Evolutionary conservation across 768 basidiomycete species (phyloP), one percentile per base, ranked within the genome.

Genomic region (Phylloporus sp.): DNA sequence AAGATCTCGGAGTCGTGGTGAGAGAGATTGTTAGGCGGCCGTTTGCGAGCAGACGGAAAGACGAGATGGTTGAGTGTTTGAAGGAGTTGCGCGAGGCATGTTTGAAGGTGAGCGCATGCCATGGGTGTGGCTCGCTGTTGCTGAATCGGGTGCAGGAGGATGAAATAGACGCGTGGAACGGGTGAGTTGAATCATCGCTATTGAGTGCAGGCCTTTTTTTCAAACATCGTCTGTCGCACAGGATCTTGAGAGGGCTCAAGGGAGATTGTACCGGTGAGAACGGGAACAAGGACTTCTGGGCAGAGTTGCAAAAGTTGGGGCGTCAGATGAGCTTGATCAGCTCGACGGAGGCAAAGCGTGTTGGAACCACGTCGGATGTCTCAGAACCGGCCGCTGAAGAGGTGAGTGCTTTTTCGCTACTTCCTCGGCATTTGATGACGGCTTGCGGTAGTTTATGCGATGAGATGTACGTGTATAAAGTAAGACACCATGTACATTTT

Each of bases 91-190:
- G 92, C 58, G 72, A 77, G 42, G 77, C 78, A 4, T 86, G 81
- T 21, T 62, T 89, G 53, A 74, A 74, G 69, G 86, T 84, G 49
- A 39, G 77, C 60, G 22, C 23, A 21, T 4, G 34, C 37, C 9
- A 40, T 15, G 22, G 20, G 32, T 31, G 23, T 14, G 23, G 18
- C 22, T 41, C n/a, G 31, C 11, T 26, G 15, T 21, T 18, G 14
- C 37, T 36, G 9, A 35, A 26, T 23, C 20, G 33, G 32, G 17
- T 27, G 22, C 53, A 89, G 80, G 86, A 90, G 67, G 86, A 90
- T 63, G 87, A 91, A 63, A 78, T 90, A 29, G 84, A 86, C 36
- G 78, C 77, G 26, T 92, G 89, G 89, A 91, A 92, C 65, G 67
- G 59, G 84, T 85, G 53, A 54, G 78, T 71, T 14, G 29, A 37